Percentiles rank a stretch among this genome's conserved stretches.
Evolutionary conservation across 2,329 filamentous ascomycete species (phyloP).

Genomic region (Paecilomyces sp.): DNA sequence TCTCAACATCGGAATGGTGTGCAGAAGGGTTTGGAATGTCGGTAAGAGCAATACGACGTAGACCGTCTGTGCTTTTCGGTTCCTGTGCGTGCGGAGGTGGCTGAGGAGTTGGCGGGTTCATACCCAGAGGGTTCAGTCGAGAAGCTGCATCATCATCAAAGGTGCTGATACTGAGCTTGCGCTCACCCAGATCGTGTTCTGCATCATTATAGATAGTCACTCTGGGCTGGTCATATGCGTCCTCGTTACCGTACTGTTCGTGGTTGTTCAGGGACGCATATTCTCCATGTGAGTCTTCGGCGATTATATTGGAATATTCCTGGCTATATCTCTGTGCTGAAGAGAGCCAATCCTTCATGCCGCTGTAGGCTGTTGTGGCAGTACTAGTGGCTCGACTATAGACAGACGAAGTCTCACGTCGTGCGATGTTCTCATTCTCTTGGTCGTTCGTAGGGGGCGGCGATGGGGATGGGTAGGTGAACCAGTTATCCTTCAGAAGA

Average conservation of each 20-base stretch:
- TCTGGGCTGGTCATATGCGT: conserved; percentile 15
- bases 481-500: conserved; percentile 31
- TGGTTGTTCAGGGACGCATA: conserved; percentile 29
- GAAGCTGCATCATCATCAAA: conserved; percentile 19
- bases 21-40: conserved; percentile 29
- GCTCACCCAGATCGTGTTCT: conserved; percentile 30
- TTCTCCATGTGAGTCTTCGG: conserved; percentile 27
- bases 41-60: conserved; percentile 23
- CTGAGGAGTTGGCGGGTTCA: conserved; percentile 40
- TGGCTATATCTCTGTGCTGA: conserved; percentile 21
- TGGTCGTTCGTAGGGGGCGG: conserved; percentile 19
- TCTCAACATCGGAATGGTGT: conserved; percentile 15
- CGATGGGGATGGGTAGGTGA: conserved; percentile 28
- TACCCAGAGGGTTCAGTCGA: conserved; percentile 34
- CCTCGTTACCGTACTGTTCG: conserved; percentile 26
- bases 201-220: conserved; percentile 15
- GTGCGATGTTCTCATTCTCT: conserved; percentile 14
- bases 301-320: conserved; percentile 21
- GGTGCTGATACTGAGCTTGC: conserved; percentile 20
- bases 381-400: conserved; percentile 21
- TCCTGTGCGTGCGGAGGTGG: conserved; percentile 27
- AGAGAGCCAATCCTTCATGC: conserved; percentile 27
- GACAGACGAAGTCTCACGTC: conserved; percentile 26
- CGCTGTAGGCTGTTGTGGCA: conserved; percentile 17
- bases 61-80: conserved; percentile 15